phyloP scores from a whole-genome alignment of 2,329 filamentous ascomycete genomes.

The Aspergillus sp. region DNA sequence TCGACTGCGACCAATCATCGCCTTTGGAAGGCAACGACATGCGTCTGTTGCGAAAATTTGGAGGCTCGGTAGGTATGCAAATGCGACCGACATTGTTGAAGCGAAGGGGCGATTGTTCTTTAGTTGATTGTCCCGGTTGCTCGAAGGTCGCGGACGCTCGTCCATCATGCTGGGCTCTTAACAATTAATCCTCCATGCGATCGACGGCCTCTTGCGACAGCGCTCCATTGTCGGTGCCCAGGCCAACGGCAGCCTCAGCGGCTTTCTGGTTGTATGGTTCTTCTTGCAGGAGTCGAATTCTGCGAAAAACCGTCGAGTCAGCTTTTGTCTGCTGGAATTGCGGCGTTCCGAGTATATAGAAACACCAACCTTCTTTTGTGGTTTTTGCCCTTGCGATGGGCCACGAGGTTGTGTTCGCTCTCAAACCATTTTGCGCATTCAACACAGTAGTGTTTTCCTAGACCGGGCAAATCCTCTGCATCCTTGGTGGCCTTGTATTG shows the following conservation, averaged over 20 bases:
- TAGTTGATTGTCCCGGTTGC: background rate
- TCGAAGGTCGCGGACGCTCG: background rate
- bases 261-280: slow-evolving; percentile 83
- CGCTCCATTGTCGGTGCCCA: slow-evolving; percentile 66
- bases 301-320: slow-evolving; percentile 35
- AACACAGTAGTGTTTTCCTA: slow-evolving; percentile 83
- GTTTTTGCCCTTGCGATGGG: slow-evolving; percentile 81
- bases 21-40: slow-evolving; percentile 11
- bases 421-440: slow-evolving; percentile 98
- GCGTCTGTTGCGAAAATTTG: slow-evolving; percentile 4
- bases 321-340: background rate
- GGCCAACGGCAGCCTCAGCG: slow-evolving; percentile 74
- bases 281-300: slow-evolving; percentile 76
- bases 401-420: slow-evolving; percentile 69
- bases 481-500: slow-evolving; percentile 77
- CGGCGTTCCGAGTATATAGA: background rate
- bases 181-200: slow-evolving; percentile 42
- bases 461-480: slow-evolving; percentile 79
- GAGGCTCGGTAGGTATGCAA: background rate
- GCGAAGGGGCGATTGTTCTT: background rate
- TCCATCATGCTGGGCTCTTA: background rate
- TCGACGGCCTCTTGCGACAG: slow-evolving; percentile 34
- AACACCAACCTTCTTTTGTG: slow-evolving; percentile 76
- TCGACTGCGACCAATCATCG: slow-evolving; percentile 14
- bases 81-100: background rate